Evolutionary conservation across 2,329 filamentous ascomycete species (phyloP).

Genomic region (Fusarium luffae): DNA sequence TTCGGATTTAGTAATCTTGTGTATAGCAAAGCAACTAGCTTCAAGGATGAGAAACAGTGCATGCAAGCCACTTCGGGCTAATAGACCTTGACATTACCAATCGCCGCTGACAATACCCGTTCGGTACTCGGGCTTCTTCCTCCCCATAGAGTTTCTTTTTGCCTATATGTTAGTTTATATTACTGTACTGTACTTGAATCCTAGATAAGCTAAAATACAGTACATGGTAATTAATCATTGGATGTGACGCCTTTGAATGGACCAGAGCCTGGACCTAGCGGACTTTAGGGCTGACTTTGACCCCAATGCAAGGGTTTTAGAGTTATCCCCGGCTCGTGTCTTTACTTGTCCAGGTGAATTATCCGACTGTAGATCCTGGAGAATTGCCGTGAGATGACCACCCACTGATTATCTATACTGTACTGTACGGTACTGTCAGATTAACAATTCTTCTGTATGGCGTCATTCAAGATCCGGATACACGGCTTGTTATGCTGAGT

Average conservation of each 20-base stretch:
- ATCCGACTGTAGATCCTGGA: background rate
- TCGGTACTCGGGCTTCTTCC: conserved; percentile 24
- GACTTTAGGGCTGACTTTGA: conserved; percentile 41
- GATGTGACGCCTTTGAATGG: background rate
- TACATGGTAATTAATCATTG: too few species aligned
- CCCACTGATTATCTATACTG: background rate
- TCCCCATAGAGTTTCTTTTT: background rate
- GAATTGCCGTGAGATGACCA: conserved; percentile 3
- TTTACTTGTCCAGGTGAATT: background rate
- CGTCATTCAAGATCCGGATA: conserved; percentile 19
- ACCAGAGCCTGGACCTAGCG: conserved; percentile 28
- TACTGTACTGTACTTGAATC: background rate
- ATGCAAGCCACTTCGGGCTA: conserved; percentile 31
- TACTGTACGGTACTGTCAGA: background rate
- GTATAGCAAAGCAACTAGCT: background rate
- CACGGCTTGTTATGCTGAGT: background rate
- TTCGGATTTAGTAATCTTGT: conserved; percentile 13
- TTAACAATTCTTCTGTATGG: background rate
- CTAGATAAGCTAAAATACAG: background rate
- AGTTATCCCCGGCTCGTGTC: conserved; percentile 34
- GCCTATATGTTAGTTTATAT: background rate
- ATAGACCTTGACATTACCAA: conserved; percentile 41
- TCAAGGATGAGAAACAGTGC: background rate
- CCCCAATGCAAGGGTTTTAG: conserved; percentile 31
- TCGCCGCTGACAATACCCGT: conserved; percentile 5